phyloP scores from a whole-genome alignment of 345 rosid species.

The Firmiana major region DNA sequence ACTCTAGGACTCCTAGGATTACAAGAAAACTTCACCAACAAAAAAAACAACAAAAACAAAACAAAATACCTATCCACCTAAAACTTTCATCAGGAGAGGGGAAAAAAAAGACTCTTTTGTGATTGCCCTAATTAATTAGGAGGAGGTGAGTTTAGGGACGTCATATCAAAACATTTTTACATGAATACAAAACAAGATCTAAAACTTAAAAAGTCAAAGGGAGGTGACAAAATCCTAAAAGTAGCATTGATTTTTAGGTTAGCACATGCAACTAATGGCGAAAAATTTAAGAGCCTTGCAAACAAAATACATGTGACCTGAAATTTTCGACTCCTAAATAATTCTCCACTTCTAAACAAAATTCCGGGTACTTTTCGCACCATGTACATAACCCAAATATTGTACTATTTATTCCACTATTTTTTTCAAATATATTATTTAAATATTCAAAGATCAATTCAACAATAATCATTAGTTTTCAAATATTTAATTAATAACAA shows the following conservation, averaged over 20 bases:
- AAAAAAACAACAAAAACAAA: too few relatives aligned
- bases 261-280: not conserved
- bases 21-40: too few relatives aligned
- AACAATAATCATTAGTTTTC: too few relatives aligned
- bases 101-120: too few relatives aligned
- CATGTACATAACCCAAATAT: not conserved
- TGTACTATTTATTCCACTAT: not conserved
- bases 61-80: too few relatives aligned
- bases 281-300: not conserved
- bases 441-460: too few relatives aligned
- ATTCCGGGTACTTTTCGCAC: not conserved
- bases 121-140: too few relatives aligned
- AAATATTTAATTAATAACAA: too few relatives aligned
- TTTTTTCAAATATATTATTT: not conserved
- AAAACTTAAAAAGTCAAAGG: not conserved
- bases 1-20: too few relatives aligned
- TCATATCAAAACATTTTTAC: not conserved
- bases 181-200: not conserved
- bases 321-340: not conserved
- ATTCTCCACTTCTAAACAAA: not conserved
- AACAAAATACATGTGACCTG: not conserved
- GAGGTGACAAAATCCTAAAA: not conserved
- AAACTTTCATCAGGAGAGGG: too few relatives aligned
- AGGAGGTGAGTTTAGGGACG: not conserved
- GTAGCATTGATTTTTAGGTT: not conserved